Percentiles rank a stretch among this genome's conserved stretches.
phyloP scores from a whole-genome alignment of 768 basidiomycete species.

The Suillus sp. region DNA sequence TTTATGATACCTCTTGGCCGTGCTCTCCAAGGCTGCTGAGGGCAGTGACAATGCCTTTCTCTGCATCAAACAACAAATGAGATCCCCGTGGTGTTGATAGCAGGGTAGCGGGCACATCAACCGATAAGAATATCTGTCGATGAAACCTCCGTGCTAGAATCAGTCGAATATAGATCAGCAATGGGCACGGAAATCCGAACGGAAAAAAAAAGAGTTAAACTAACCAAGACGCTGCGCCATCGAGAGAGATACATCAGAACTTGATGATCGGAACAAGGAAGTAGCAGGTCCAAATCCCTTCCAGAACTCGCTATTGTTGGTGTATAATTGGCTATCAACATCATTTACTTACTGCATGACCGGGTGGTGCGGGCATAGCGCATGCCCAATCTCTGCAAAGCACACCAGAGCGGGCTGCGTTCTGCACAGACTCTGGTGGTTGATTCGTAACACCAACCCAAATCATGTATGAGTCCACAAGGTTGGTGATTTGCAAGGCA shows the following conservation, averaged over 20 bases:
- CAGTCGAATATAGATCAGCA: slow-evolving; percentile 11
- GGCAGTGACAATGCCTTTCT: slow-evolving; percentile 57
- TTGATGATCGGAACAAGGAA: slow-evolving; percentile 61
- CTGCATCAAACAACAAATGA: slow-evolving; percentile 54
- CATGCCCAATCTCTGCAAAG: slow-evolving; percentile 81
- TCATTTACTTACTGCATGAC: slow-evolving; percentile 25
- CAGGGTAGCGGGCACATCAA: slow-evolving; percentile 52
- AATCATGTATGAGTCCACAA: slow-evolving; percentile 79
- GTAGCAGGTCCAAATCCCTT: slow-evolving; percentile 46
- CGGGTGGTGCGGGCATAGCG: slow-evolving; percentile 62
- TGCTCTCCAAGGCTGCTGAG: slow-evolving; percentile 40
- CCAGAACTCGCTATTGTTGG: slow-evolving; percentile 1
- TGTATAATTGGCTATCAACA: background rate
- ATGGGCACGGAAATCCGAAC: slow-evolving; percentile 17
- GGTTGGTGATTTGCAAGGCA: slow-evolving; percentile 63
- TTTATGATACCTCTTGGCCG: background rate
- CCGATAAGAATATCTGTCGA: slow-evolving; percentile 72
- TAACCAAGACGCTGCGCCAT: slow-evolving; percentile 85
- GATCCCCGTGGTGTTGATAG: slow-evolving; percentile 50
- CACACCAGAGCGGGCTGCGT: slow-evolving; percentile 54
- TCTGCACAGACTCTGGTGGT: slow-evolving; percentile 44
- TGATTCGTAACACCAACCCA: slow-evolving; percentile 72
- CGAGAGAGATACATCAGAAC: slow-evolving; percentile 62
- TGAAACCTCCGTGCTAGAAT: slow-evolving; percentile 60
- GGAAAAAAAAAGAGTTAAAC: slow-evolving; percentile 20